Percentiles rank a stretch among this genome's conserved stretches.
Evolutionary conservation across 2,329 filamentous ascomycete species (phyloP).

Genomic region (Aspergillus puulaauensis): DNA sequence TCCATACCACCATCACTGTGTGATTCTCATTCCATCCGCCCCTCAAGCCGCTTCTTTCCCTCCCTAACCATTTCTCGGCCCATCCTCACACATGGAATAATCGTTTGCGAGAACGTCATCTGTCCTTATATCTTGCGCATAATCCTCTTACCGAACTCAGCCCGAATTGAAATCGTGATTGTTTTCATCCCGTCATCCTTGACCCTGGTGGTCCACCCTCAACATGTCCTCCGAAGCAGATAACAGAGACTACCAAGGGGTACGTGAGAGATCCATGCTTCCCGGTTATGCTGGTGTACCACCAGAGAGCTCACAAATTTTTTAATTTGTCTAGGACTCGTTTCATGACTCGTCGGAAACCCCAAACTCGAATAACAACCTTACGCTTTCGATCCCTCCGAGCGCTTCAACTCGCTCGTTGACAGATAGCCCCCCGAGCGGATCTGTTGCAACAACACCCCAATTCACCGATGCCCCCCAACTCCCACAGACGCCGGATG

Average conservation of each 20-base stretch:
- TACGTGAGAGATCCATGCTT: conserved; percentile 21
- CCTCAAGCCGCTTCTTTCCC: conserved; percentile 12
- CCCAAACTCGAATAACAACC: conserved; percentile 27
- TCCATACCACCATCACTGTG: conserved; percentile 8
- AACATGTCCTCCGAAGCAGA: conserved; percentile 38
- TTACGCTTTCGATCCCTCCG: conserved; percentile 32
- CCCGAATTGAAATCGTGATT: conserved; percentile 7
- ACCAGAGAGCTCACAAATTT: conserved; percentile 5
- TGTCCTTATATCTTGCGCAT: conserved; percentile 1
- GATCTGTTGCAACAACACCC: conserved; percentile 39
- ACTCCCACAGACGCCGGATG: conserved; percentile 27
- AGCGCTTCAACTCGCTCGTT: conserved; percentile 63
- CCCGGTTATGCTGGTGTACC: conserved; percentile 4
- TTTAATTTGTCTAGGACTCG: conserved; percentile 56
- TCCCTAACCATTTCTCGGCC: conserved; percentile 1
- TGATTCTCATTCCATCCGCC: conserved; percentile 4
- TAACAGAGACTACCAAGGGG: conserved; percentile 45
- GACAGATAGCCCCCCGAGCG: conserved; percentile 46
- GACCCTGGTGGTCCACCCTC: conserved; percentile 17
- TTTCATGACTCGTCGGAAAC: conserved; percentile 75
- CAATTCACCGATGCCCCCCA: conserved; percentile 34
- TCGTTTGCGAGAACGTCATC: conserved; percentile 8
- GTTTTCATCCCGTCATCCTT: neutral
- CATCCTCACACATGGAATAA: conserved; percentile 17
- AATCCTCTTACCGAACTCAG: neutral